phyloP scores from a whole-genome alignment of 805 yeast species.

The Brettanomyces bruxellensis region DNA sequence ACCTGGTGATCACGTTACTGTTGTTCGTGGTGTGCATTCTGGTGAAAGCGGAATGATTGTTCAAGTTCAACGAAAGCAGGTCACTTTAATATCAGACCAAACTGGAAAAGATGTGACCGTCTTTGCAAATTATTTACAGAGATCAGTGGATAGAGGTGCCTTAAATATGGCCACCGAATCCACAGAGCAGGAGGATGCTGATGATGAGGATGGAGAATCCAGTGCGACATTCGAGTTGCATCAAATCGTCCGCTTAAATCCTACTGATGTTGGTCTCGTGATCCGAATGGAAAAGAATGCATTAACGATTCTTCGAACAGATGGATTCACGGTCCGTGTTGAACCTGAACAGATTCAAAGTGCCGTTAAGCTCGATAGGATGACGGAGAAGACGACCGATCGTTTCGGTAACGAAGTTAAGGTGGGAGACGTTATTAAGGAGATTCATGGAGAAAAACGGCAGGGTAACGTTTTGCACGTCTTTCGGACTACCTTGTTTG shows the following conservation, averaged over 20 bases:
- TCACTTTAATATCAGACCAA: conserved; percentile 83
- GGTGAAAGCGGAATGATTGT: conserved; percentile 96
- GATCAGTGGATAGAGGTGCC: conserved; percentile 41
- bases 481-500: conserved; percentile 68
- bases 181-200: neutral
- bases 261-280: conserved; percentile 81
- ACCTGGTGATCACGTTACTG: conserved; percentile 93
- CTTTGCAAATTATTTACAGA: conserved; percentile 82
- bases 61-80: conserved; percentile 71
- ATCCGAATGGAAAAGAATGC: conserved; percentile 84
- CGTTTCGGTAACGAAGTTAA: conserved; percentile 74
- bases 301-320: conserved; percentile 70
- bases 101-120: conserved; percentile 84
- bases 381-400: conserved; percentile 81
- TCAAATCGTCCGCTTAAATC: conserved; percentile 81
- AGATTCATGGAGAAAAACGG: conserved; percentile 71
- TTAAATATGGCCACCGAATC: neutral
- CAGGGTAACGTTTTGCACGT: conserved; percentile 86
- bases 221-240: conserved; percentile 59
- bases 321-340: conserved; percentile 64
- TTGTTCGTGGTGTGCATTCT: conserved; percentile 79
- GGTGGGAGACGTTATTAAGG: conserved; percentile 90
- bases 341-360: conserved; percentile 78
- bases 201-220: conserved; percentile 12
- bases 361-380: conserved; percentile 53